phyloP scores from a whole-genome alignment of 148 eudicot genomes.

The Camellia sinensis region DNA sequence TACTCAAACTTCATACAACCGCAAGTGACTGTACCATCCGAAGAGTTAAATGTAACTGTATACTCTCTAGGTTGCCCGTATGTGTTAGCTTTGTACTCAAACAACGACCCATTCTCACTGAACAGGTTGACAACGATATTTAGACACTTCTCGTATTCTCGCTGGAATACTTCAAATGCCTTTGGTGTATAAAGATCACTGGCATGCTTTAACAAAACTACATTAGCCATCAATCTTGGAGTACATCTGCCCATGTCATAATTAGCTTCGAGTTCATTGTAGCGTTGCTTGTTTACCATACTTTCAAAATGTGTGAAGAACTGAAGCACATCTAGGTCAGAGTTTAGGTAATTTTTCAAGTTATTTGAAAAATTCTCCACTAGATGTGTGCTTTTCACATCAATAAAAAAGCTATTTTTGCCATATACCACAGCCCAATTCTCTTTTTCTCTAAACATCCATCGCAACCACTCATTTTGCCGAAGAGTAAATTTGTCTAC shows the following conservation, averaged over 20 bases:
- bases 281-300: conserved; percentile 20
- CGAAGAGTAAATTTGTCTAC: conserved; percentile 17
- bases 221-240: conserved; percentile 26
- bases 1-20: conserved; percentile 24
- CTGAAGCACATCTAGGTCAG: conserved; percentile 23
- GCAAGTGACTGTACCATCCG: conserved; percentile 9
- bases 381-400: conserved; percentile 11
- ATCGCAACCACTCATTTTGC: conserved; percentile 21
- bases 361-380: conserved; percentile 14
- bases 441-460: conserved; percentile 21
- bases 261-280: conserved; percentile 22
- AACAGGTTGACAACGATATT: conserved; percentile 21
- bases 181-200: conserved; percentile 21
- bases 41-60: conserved; percentile 17
- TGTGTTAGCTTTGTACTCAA: conserved; percentile 12
- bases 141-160: conserved; percentile 24
- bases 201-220: conserved; percentile 20
- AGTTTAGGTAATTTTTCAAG: conserved; percentile 9
- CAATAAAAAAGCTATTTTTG: conserved; percentile 18
- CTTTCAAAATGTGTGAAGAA: conserved; percentile 20
- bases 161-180: conserved; percentile 24
- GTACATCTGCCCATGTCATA: conserved; percentile 7
- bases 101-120: conserved; percentile 11
- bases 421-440: conserved; percentile 26
- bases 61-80: conserved; percentile 16